Base-by-base conservation (phyloP, 2,329 filamentous ascomycete species). In the Xylaria sp. region DNA sequence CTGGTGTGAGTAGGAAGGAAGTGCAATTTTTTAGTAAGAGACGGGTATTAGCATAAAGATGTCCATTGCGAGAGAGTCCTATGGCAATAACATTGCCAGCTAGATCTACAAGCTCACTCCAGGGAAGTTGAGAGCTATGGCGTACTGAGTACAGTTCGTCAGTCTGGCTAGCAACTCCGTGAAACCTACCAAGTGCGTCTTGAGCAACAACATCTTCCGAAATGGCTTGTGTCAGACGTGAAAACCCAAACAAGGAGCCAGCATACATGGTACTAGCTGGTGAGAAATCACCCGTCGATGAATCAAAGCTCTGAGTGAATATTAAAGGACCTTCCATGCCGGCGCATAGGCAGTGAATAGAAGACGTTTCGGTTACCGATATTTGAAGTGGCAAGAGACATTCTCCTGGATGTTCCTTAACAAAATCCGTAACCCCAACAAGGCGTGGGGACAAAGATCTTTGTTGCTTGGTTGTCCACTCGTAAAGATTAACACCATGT, bases 1-100 rank as follows among this genome's bases (percentile, higher is more conserved):
- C 86, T 0, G 88, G 82, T 0, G 94, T 97, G 25, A 93, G 79
- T 5, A 93, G 75, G 70, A 97, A 98, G 0, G 95, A 99, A 0
- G 94, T 98, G 76, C 93, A 97, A 69, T 95, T 96, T 75, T 91
- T 92, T 13, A 89, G 86, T 44, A 97, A 79, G 4, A 90, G 80
- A 15, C 84, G 86, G 3, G 88, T 87, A 72, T 93, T 91, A 40
- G 90, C 91, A 73, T 91, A 96, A 0, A 99, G 80, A 55, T 89
- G 83, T 0, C 95, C 95, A 57, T 87, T 90, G 48, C 86, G 84
- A 3, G 92, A 90, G 65, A 97, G 78, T 1, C 92, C 90, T 70
- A 86, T 78, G 2, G 79, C 80, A 43, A 84, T 70, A 8, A 80
- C 67, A 38, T 79, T 70, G 3, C 73, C 75, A 6, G 79, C 77